Percentiles rank a stretch among this genome's conserved stretches.
Evolutionary conservation across 257 asterid species (phyloP).

Genomic region (Solanum appendiculatum): DNA sequence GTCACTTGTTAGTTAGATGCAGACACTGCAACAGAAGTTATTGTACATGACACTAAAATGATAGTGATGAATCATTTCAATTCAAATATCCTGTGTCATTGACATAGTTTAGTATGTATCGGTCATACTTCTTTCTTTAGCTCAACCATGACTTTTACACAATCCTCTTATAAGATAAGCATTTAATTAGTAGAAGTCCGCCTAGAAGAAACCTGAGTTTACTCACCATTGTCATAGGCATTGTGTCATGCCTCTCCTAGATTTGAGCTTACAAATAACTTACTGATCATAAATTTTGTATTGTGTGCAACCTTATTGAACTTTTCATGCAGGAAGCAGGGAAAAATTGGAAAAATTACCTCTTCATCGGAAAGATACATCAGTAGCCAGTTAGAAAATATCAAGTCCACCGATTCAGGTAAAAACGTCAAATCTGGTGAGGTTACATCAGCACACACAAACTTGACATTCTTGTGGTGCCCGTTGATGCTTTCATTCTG

Average conservation of each 20-base stretch:
- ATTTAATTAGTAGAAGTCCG: background rate
- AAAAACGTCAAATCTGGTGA: conserved; percentile 61
- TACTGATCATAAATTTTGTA: background rate
- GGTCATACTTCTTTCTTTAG: background rate
- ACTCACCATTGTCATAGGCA: too few relatives aligned
- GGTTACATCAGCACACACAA: conserved; percentile 84
- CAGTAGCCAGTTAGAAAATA: conserved; percentile 90
- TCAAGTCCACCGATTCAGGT: conserved; percentile 65
- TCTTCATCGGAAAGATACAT: conserved; percentile 93
- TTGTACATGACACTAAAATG: background rate
- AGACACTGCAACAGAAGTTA: background rate
- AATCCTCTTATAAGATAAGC: background rate
- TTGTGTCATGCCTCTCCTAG: background rate
- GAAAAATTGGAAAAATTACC: conserved; percentile 23
- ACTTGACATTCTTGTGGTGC: conserved; percentile 58
- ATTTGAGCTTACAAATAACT: background rate
- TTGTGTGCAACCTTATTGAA: background rate
- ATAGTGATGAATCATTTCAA: background rate
- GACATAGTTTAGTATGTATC: background rate
- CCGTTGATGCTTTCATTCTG: conserved; percentile 73
- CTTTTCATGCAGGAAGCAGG: background rate
- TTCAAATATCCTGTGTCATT: background rate
- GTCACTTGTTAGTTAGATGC: background rate
- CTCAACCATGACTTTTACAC: background rate
- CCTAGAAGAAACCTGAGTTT: too few relatives aligned